Percentiles rank a stretch among this genome's conserved stretches.
Evolutionary conservation across 2,329 filamentous ascomycete species (phyloP).

Genomic region (Drechslerella stenobrocha): DNA sequence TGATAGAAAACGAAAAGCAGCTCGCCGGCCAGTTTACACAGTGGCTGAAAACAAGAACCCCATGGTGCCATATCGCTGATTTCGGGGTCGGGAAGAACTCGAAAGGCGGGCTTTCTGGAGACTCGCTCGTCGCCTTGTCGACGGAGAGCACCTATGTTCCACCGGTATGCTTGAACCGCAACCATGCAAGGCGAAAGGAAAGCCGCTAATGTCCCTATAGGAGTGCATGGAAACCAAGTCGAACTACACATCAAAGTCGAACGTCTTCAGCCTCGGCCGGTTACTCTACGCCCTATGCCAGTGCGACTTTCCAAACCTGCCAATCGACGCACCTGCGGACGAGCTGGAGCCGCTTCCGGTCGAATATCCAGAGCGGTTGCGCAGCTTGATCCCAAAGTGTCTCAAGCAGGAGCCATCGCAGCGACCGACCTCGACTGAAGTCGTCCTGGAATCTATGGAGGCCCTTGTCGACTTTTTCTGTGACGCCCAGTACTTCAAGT

Average conservation of each 20-base stretch:
- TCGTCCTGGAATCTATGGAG: constrained; percentile 44
- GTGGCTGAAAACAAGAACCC: constrained; percentile 42
- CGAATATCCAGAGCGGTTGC: constrained; percentile 42
- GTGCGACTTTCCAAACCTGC: constrained; percentile 40
- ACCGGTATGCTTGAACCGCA: constrained; percentile 23
- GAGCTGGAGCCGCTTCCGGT: constrained; percentile 41
- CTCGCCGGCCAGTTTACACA: constrained; percentile 38
- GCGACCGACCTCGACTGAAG: constrained; percentile 41
- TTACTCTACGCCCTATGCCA: constrained; percentile 41
- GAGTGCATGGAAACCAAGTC: constrained; percentile 24
- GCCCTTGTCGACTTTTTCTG: constrained; percentile 33
- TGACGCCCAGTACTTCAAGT: constrained; percentile 38
- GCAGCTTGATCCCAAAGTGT: constrained; percentile 38
- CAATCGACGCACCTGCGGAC: constrained; percentile 32
- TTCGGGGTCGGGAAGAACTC: constrained; percentile 47
- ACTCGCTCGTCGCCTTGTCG: constrained; percentile 36
- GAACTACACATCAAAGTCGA: constrained; percentile 44
- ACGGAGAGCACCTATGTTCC: constrained; percentile 43
- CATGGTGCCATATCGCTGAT: constrained; percentile 47
- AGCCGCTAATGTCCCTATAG: constrained; percentile 3
- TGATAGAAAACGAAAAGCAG: constrained; percentile 43
- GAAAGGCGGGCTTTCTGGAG: constrained; percentile 34
- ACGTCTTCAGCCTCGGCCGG: constrained; percentile 44
- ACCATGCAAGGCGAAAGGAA: not conserved
- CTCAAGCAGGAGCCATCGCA: constrained; percentile 38